These are phyloP conservation scores for Ephemerocybe angulata DNA, from an alignment of 768 basidiomycete genomes.

Conservation along the genomic window DNA sequence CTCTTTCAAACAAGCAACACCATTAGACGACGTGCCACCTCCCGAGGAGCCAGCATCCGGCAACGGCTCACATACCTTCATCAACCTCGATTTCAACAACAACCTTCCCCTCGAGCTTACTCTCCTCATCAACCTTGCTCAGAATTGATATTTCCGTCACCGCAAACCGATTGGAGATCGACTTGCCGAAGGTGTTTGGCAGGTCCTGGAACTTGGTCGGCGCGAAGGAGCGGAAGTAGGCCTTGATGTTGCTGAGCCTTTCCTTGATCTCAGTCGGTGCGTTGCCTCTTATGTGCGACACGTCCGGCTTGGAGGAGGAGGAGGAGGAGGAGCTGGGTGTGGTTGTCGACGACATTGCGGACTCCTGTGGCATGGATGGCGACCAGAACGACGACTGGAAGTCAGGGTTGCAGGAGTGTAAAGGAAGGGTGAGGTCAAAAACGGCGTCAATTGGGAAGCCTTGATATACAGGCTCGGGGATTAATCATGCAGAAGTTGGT, in stretches of 20 bases:
- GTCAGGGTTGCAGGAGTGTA: not conserved
- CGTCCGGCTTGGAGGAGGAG: conserved; percentile 1
- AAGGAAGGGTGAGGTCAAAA: not conserved
- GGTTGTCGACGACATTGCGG: not conserved
- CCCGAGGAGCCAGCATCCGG: not conserved
- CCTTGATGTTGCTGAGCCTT: conserved; percentile 16
- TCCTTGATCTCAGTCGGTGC: conserved; percentile 20
- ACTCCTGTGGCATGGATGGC: not conserved
- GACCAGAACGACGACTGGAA: not conserved
- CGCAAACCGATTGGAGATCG: conserved; percentile 20
- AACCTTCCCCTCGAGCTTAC: conserved; percentile 38
- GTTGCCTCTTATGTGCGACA: conserved; percentile 16
- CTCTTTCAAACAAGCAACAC: conserved; percentile 28
- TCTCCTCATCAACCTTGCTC: conserved; percentile 38
- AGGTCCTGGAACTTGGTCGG: conserved; percentile 9
- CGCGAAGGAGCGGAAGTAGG: conserved; percentile 11
- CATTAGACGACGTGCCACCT: not conserved
- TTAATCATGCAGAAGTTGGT: too few species aligned
- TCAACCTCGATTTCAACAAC: conserved; percentile 39
- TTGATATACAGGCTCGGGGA: too few species aligned
- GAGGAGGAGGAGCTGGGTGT: not conserved
- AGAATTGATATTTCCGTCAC: conserved; percentile 38
- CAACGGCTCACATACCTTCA: conserved; percentile 29
- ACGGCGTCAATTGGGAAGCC: too few species aligned
- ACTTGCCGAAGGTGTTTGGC: conserved; percentile 15